Evolutionary conservation across 2,329 filamentous ascomycete genomes (phyloP).

Genomic region (Verticillium zaregamsianum): DNA sequence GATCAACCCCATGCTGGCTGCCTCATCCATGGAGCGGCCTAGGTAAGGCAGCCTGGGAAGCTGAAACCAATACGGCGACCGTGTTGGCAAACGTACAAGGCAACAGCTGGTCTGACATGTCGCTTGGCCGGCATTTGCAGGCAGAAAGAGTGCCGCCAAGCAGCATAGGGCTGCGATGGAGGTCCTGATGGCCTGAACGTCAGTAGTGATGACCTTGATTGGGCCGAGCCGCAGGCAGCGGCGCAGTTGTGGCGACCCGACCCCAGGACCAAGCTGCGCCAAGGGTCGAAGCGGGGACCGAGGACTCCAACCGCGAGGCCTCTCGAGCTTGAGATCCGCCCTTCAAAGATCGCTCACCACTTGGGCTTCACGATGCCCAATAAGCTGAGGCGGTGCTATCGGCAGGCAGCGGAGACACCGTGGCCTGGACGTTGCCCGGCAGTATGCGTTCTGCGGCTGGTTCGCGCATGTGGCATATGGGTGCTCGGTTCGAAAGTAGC

Average conservation of each 20-base stretch:
- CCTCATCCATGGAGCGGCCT: background rate
- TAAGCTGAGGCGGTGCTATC: too few relatives aligned
- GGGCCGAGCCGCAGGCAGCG: background rate
- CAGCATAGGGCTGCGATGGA: background rate
- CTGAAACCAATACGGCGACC: background rate
- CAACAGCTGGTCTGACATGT: background rate
- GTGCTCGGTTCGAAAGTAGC: too few relatives aligned
- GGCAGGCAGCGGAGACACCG: too few relatives aligned
- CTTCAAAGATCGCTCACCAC: too few relatives aligned
- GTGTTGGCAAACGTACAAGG: background rate
- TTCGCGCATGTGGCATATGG: too few relatives aligned
- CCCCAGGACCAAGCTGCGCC: background rate
- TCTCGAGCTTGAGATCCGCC: too few relatives aligned
- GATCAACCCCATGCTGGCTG: background rate
- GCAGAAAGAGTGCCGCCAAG: background rate
- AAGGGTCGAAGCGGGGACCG: too few relatives aligned
- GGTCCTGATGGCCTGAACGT: background rate
- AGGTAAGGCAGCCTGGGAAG: background rate
- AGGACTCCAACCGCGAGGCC: too few relatives aligned
- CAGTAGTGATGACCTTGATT: background rate
- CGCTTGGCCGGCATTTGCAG: background rate
- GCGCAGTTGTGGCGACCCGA: background rate
- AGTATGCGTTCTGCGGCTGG: too few relatives aligned
- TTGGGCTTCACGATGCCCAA: too few relatives aligned
- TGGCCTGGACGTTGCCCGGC: too few relatives aligned